phyloP scores from a whole-genome alignment of 352 stramenopile genomes.

The Phytophthora fragariaefolia region DNA sequence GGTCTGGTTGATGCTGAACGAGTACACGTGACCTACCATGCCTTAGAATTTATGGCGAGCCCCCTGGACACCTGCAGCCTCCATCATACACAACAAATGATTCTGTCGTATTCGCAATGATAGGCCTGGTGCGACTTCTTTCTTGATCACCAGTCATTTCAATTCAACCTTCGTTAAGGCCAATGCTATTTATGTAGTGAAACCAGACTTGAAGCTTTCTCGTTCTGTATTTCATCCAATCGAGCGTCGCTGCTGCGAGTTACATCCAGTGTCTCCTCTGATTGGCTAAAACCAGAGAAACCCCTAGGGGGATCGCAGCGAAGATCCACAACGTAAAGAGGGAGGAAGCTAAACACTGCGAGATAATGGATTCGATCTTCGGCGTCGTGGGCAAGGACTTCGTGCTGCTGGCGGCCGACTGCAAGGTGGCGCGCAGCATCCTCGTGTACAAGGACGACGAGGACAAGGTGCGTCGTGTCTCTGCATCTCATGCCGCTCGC shows the following conservation, averaged over 20 bases:
- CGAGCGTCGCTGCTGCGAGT: not conserved
- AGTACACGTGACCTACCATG: too few species aligned
- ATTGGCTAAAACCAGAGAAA: constrained; percentile 10
- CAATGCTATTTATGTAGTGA: too few species aligned
- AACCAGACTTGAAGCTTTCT: too few species aligned
- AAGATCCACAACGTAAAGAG: constrained; percentile 42
- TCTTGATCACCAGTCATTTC: too few species aligned
- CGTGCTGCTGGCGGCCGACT: constrained; percentile 91
- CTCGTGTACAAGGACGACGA: constrained; percentile 94
- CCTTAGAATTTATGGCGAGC: too few species aligned
- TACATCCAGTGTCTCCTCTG: not conserved
- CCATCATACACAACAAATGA: too few species aligned
- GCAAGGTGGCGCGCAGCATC: constrained; percentile 91
- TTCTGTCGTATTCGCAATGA: too few species aligned
- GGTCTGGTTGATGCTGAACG: too few species aligned
- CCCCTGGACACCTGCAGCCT: too few species aligned
- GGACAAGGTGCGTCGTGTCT: constrained; percentile 80
- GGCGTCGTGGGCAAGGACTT: constrained; percentile 92
- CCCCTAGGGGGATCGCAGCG: constrained; percentile 13
- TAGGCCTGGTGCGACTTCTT: too few species aligned
- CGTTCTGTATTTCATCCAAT: constrained; percentile 6
- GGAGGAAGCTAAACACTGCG: constrained; percentile 18
- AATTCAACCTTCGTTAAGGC: too few species aligned
- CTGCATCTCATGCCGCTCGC: not conserved
- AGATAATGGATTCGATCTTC: constrained; percentile 87